Conservation (phyloP, 2,329 filamentous ascomycete species). For the Alternaria hordeiaustralica region DNA sequence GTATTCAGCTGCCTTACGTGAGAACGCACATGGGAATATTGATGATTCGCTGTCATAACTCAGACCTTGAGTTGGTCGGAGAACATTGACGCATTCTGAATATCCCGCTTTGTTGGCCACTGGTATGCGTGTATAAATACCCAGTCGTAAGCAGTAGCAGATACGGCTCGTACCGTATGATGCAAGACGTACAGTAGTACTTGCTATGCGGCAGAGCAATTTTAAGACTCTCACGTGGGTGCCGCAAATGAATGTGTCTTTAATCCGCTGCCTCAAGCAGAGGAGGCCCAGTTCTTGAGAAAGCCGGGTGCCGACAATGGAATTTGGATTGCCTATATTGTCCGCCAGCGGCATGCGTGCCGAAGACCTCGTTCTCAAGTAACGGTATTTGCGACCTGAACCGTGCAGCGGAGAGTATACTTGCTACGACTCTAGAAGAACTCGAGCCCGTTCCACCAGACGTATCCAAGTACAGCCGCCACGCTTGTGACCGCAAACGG, state of each 20-base stretch:
- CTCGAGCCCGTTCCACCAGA: conserved; percentile 62
- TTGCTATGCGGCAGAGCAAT: no score
- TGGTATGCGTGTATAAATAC: not conserved
- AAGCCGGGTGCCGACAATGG: no score
- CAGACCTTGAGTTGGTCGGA: not conserved
- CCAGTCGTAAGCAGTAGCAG: not conserved
- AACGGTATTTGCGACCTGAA: no score
- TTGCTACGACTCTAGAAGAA: conserved; percentile 44
- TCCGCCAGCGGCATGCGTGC: no score
- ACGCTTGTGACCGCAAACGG: conserved; percentile 66
- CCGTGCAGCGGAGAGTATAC: no score
- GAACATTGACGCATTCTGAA: not conserved
- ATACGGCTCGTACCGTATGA: not conserved
- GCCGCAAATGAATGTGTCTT: no score
- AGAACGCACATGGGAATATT: not conserved
- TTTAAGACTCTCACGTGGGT: no score
- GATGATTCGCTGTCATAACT: not conserved
- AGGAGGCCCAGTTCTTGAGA: no score
- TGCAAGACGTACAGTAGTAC: no score
- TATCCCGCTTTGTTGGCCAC: not conserved
- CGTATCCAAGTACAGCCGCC: conserved; percentile 58
- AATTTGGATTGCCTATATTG: no score
- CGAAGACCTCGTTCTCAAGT: no score
- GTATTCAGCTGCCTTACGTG: not conserved
- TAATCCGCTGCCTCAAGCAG: no score